A percentile compares a stretch with the other conserved stretches of the same genome.
phyloP scores from a whole-genome alignment of 1,284 basidiomycete genomes.

The Limonomyces culmigenus region DNA sequence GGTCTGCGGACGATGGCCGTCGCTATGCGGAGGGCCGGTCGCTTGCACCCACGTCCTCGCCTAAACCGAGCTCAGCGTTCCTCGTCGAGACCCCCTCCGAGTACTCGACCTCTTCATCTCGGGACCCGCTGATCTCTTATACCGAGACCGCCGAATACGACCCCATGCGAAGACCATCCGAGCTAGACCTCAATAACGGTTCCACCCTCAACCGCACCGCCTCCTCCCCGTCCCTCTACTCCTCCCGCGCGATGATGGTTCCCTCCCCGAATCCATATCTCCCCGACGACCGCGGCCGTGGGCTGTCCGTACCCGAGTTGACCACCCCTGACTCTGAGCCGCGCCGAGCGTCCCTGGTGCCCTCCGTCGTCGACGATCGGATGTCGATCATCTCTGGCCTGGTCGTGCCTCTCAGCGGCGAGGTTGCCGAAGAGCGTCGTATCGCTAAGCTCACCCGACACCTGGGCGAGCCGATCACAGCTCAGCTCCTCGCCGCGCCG shows the following conservation, averaged over 20 bases:
- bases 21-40: too few species aligned
- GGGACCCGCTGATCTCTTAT: too few species aligned
- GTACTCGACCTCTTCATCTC: too few species aligned
- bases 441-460: conserved; percentile 22
- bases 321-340: not conserved
- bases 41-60: too few species aligned
- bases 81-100: too few species aligned
- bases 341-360: not conserved
- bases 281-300: too few species aligned
- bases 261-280: not conserved
- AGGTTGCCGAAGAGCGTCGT: conserved; percentile 16
- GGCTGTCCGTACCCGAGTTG: too few species aligned
- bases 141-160: too few species aligned
- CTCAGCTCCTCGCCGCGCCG: conserved; percentile 15
- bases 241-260: not conserved
- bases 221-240: not conserved
- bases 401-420: conserved; percentile 8
- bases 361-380: not conserved
- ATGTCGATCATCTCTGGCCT: conserved; percentile 8
- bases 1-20: too few species aligned
- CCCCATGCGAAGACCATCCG: too few species aligned
- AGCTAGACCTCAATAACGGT: too few species aligned
- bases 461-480: conserved; percentile 22
- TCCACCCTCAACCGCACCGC: not conserved
- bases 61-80: too few species aligned